Evolutionary conservation across 202 grass and related monocot genomes (phyloP).

Genomic region (Panicum virgatum): DNA sequence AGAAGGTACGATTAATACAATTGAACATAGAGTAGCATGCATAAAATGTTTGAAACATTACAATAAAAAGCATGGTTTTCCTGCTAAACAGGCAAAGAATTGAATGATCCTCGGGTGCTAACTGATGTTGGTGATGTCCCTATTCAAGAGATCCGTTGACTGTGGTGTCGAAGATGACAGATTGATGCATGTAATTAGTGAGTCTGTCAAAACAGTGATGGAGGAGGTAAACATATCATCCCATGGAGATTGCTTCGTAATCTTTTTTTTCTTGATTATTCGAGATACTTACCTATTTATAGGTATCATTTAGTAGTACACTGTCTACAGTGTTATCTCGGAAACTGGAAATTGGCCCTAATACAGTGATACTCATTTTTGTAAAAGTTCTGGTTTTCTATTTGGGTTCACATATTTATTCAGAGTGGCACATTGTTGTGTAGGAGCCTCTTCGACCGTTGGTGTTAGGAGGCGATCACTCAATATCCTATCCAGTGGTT

Average conservation of each 20-base stretch:
- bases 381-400: neutral
- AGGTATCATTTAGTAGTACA: neutral
- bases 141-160: constrained; percentile 95
- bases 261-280: neutral
- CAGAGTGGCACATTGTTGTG: neutral
- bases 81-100: constrained; percentile 74
- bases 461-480: constrained; percentile 94
- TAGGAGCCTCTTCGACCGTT: constrained; percentile 86
- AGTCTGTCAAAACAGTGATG: constrained; percentile 95
- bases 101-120: constrained; percentile 91
- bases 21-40: neutral
- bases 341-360: neutral
- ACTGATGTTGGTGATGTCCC: constrained; percentile 99
- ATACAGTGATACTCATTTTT: neutral
- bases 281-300: neutral
- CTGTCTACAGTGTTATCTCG: neutral
- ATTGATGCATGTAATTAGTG: constrained; percentile 87
- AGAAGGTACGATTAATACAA: constrained; percentile 52
- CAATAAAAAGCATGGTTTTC: neutral
- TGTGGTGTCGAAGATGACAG: constrained; percentile 86
- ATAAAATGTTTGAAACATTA: neutral
- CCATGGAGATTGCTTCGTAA: neutral
- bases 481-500: constrained; percentile 94
- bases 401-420: neutral
- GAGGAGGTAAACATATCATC: constrained; percentile 64